Percentiles rank a stretch among this genome's conserved stretches.
Conservation (phyloP, 202 grass and related monocot species). For the Sporobolus alterniflorus region DNA sequence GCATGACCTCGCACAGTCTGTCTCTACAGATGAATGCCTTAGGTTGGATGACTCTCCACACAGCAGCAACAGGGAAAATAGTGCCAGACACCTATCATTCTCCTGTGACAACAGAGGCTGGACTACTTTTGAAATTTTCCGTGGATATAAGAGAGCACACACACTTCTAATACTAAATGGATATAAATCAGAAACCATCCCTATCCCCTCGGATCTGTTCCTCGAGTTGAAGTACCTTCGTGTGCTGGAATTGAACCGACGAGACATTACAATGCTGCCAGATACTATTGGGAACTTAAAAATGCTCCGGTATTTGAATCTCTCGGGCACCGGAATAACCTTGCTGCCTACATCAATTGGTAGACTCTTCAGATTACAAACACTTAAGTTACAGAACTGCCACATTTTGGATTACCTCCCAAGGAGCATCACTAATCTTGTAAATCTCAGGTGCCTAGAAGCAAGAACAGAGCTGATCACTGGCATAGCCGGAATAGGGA, state of each 20-base stretch:
- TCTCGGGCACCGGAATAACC: slow-evolving; percentile 51
- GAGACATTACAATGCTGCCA: slow-evolving; percentile 65
- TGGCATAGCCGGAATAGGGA: slow-evolving; percentile 56
- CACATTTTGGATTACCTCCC: slow-evolving; percentile 43
- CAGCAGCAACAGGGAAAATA: slow-evolving; percentile 20
- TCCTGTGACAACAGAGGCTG: slow-evolving; percentile 51
- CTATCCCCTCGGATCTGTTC: slow-evolving; percentile 60
- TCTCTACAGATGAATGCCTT: slow-evolving; percentile 61
- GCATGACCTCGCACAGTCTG: slow-evolving; percentile 73
- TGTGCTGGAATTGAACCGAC: slow-evolving; percentile 58
- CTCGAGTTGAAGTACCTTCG: slow-evolving; percentile 54
- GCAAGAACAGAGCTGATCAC: slow-evolving; percentile 54
- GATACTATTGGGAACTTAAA: slow-evolving; percentile 72
- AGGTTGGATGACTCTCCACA: slow-evolving; percentile 47
- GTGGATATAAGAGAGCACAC: slow-evolving; percentile 50
- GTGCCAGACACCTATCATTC: slow-evolving; percentile 63
- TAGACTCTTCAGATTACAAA: slow-evolving; percentile 66
- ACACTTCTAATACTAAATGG: slow-evolving; percentile 67
- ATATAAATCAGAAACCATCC: slow-evolving; percentile 56
- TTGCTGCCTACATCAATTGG: slow-evolving; percentile 57
- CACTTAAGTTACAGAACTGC: slow-evolving; percentile 59
- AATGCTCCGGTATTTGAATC: slow-evolving; percentile 78
- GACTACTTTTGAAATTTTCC: slow-evolving; percentile 58
- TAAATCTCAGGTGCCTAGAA: slow-evolving; percentile 68
- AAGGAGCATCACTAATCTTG: slow-evolving; percentile 60